Conservation (phyloP, 306 rosid species). For the Canavalia ensiformis region DNA sequence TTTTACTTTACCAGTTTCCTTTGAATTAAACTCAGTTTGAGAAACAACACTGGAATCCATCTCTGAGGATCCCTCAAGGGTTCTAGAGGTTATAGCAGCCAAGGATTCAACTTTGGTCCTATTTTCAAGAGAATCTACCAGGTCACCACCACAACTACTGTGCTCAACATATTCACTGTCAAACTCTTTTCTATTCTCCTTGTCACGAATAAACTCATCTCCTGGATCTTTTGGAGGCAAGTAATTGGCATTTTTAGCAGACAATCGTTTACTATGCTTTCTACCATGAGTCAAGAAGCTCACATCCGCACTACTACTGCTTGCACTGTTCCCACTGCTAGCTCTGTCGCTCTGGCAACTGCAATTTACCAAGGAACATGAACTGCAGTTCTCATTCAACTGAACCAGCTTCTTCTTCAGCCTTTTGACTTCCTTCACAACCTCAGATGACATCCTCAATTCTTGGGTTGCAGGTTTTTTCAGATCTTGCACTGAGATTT, state of each 20-base stretch:
- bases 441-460: conserved; percentile 89
- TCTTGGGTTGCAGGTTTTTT: conserved; percentile 66
- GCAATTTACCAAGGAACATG: conserved; percentile 93
- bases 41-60: conserved; percentile 49
- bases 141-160: conserved; percentile 43
- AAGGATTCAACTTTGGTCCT: conserved; percentile 47
- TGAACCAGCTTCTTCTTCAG: conserved; percentile 86
- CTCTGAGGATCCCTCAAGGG: conserved; percentile 49
- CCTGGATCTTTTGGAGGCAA: conserved; percentile 61
- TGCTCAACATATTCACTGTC: conserved; percentile 51
- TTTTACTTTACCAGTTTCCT: conserved; percentile 63
- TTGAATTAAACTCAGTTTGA: conserved; percentile 54
- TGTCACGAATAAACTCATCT: conserved; percentile 52
- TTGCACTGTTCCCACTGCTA: conserved; percentile 96
- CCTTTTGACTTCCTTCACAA: conserved; percentile 95
- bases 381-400: conserved; percentile 74
- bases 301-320: conserved; percentile 71
- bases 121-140: conserved; percentile 41
- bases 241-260: conserved; percentile 55
- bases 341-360: conserved; percentile 98
- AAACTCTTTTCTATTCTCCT: conserved; percentile 49
- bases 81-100: conserved; percentile 49
- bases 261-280: conserved; percentile 65
- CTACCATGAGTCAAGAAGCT: conserved; percentile 59
- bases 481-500: conserved; percentile 57